phyloP scores from a whole-genome alignment of 208 protist genomes.

The Entamoeba histolytica region DNA sequence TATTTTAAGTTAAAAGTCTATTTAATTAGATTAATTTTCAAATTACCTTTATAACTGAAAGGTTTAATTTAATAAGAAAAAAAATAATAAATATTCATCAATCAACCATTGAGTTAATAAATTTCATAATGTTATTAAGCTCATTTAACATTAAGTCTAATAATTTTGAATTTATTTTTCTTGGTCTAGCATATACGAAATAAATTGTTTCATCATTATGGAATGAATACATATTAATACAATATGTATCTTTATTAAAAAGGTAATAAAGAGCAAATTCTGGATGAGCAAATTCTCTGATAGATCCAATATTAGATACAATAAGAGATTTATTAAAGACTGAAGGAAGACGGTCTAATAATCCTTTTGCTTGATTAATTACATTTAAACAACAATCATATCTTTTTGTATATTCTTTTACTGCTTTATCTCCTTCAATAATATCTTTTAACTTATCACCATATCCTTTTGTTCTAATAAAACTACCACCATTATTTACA shows the following conservation, averaged over 20 bases:
- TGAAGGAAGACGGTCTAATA: no score
- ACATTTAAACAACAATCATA: background rate
- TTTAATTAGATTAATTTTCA: no score
- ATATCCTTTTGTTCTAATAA: background rate
- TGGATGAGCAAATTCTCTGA: background rate
- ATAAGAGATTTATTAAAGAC: no score
- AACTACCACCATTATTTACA: background rate
- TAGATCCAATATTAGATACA: background rate
- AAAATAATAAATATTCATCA: no score
- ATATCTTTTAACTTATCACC: background rate
- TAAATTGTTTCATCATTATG: background rate
- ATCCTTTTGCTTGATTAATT: background rate
- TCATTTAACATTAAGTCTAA: background rate
- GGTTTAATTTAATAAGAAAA: no score
- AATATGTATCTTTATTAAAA: background rate
- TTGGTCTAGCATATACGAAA: background rate
- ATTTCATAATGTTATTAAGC: background rate
- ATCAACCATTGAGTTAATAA: no score
- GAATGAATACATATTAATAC: background rate
- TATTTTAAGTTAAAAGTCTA: no score
- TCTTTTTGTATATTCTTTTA: background rate
- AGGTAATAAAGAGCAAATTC: background rate
- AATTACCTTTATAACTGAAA: no score
- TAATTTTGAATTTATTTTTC: background rate
- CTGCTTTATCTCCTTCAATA: background rate